Evolutionary conservation across 2,329 filamentous ascomycete genomes (phyloP).

Genomic region (Alternaria sp.): DNA sequence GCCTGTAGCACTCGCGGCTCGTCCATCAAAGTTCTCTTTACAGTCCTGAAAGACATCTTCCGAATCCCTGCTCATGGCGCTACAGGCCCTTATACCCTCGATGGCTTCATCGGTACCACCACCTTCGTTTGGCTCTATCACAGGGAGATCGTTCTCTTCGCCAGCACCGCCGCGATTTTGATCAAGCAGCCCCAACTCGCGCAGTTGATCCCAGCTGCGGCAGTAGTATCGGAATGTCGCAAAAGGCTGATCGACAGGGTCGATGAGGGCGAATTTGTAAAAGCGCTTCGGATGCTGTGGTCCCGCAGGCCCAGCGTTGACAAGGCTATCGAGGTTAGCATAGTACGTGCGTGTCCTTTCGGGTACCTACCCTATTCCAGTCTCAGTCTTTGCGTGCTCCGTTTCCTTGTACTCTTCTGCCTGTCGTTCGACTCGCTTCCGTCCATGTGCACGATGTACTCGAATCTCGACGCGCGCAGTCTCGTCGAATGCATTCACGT

Average conservation of each 20-base stretch:
- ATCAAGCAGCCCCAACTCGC: constrained; percentile 28
- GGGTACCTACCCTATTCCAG: constrained; percentile 40
- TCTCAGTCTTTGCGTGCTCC: constrained; percentile 19
- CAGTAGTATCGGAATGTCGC: constrained; percentile 53
- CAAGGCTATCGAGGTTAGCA: constrained; percentile 39
- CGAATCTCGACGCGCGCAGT: constrained; percentile 49
- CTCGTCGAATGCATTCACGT: constrained; percentile 26
- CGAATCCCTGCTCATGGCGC: background rate
- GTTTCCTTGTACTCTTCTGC: constrained; percentile 32
- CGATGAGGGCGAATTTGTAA: constrained; percentile 58
- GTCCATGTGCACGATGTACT: constrained; percentile 50
- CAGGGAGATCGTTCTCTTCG: constrained; percentile 27
- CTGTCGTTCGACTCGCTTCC: constrained; percentile 46
- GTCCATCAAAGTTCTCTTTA: background rate
- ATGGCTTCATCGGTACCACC: background rate
- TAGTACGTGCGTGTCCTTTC: background rate
- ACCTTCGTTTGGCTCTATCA: constrained; percentile 34
- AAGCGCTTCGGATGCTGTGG: constrained; percentile 51
- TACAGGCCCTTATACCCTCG: background rate
- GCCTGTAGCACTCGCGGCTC: background rate
- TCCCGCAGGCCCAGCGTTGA: constrained; percentile 47
- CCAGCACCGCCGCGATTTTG: constrained; percentile 13
- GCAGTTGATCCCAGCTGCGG: constrained; percentile 39
- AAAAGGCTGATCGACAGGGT: constrained; percentile 56
- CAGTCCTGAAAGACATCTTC: background rate